Evolutionary conservation across 805 yeast species (phyloP), one percentile per base, ranked within the genome.

Genomic region (Yamadazyma ubonensis): DNA sequence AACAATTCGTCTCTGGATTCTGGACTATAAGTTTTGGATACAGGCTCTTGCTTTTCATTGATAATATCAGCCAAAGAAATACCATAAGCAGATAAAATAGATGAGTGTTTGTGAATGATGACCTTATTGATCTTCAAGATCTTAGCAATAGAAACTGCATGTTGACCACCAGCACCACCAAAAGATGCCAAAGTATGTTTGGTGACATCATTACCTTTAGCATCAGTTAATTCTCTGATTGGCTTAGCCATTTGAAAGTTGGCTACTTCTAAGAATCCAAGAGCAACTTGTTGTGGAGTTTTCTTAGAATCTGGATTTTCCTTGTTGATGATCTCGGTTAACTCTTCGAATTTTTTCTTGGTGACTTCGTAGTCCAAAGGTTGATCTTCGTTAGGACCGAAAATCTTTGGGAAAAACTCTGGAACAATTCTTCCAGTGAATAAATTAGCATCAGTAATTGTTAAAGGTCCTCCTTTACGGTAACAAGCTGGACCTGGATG

Each of bases 81-180:
- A 45, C 96, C 96, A 55, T 84, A 88, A 0, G 96, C 96, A 1
- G 95, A 84, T 6, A 88, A 65, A 30, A 88, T 78, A 0, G 95
- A 85, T 2, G 95, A 86, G 58, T 85, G 84, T 55, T 83, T 76
- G 62, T 88, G 96, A 19, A 84, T 80, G 23, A 86, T 61, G 4
- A 88, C 84, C 20, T 78, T 75, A 10, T 67, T 57, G 26, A 88
- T 83, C 6, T 89, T 89, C 44, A 88, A 67, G 20, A 76, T 72
- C 42, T 77, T 72, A 1, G 95, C 95, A 25, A 88, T 81, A 7
- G 85, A 81, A 37, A 78, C 81, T 2, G 93, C 90, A 59, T 86
- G 90, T 61, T 88, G 96, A 9, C 96, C 96, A 38, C 96, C 96
- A 17, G 95, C 95, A 31, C 96, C 96, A 32, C 96, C 96, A 63